Evolutionary conservation across 106 monocot species (phyloP).

Genomic region (Allium sativum): DNA sequence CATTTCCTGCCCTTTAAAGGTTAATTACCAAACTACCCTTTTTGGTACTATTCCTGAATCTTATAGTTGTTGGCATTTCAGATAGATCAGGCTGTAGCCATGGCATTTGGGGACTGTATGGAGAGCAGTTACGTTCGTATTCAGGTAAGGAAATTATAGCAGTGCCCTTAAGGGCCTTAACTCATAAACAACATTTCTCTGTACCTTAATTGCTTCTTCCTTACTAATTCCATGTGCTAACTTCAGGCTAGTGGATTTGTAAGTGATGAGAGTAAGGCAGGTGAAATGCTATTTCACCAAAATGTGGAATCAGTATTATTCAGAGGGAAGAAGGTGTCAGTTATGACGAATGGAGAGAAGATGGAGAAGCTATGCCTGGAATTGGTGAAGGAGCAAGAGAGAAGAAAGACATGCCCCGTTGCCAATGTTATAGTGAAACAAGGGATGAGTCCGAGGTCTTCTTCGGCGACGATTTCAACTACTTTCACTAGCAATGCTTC

Average conservation of each 20-base stretch:
- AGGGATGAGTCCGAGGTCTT: slow-evolving; percentile 3
- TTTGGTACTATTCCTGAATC: too few species aligned
- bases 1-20: background rate
- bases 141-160: background rate
- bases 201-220: background rate
- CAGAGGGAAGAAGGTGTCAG: slow-evolving; percentile 1
- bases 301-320: slow-evolving; percentile 6
- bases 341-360: slow-evolving; percentile 2
- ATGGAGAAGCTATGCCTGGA: background rate
- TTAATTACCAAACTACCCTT: background rate
- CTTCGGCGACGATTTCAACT: slow-evolving; percentile 3
- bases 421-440: background rate
- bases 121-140: slow-evolving; percentile 26
- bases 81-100: slow-evolving; percentile 37
- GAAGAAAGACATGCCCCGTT: slow-evolving; percentile 2
- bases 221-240: too few species aligned
- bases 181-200: background rate
- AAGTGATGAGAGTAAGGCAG: background rate
- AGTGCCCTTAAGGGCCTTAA: too few species aligned
- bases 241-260: background rate
- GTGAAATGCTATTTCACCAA: background rate
- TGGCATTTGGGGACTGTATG: slow-evolving; percentile 30
- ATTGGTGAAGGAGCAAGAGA: background rate
- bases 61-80: background rate
- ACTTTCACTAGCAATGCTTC: background rate